A percentile compares a stretch with the other conserved stretches of the same genome.
Evolutionary conservation across 352 stramenopile species (phyloP).

Genomic region (Pythium plurisporium): DNA sequence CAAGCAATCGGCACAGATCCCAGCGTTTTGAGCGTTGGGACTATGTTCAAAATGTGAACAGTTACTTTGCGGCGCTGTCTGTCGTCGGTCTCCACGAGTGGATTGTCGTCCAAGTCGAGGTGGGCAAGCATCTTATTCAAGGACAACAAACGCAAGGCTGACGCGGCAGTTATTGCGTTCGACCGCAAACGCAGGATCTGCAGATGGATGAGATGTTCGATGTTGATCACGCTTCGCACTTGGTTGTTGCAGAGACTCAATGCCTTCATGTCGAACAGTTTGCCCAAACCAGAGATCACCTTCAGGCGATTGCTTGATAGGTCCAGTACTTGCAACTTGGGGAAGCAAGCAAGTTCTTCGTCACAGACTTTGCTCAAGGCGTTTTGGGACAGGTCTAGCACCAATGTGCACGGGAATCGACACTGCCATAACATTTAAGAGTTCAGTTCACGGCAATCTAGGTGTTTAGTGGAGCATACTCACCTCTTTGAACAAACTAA

Average conservation of each 20-base stretch:
- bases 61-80: slow-evolving; percentile 62
- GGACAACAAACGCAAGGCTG: slow-evolving; percentile 60
- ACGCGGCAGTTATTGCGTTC: slow-evolving; percentile 46
- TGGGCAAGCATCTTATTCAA: slow-evolving; percentile 68
- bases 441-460: too few relatives aligned
- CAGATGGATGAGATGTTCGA: slow-evolving; percentile 60
- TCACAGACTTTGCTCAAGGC: slow-evolving; percentile 49
- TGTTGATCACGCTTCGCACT: slow-evolving; percentile 63
- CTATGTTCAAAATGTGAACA: slow-evolving; percentile 73
- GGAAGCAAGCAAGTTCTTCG: slow-evolving; percentile 44
- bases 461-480: not conserved
- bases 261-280: slow-evolving; percentile 54
- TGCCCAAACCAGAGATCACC: slow-evolving; percentile 45
- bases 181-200: slow-evolving; percentile 48
- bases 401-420: slow-evolving; percentile 43
- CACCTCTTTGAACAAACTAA: slow-evolving; percentile 59
- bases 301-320: slow-evolving; percentile 56
- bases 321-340: slow-evolving; percentile 62
- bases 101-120: slow-evolving; percentile 73
- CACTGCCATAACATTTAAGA: too few relatives aligned
- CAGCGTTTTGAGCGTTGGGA: slow-evolving; percentile 56
- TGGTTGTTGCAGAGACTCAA: slow-evolving; percentile 55
- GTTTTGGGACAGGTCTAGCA: slow-evolving; percentile 68
- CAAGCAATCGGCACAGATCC: slow-evolving; percentile 42
- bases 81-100: slow-evolving; percentile 60